These are phyloP conservation scores for Aspergillus flavus DNA, from an alignment of 2,329 filamentous ascomycete species.

Conservation along the genomic window DNA sequence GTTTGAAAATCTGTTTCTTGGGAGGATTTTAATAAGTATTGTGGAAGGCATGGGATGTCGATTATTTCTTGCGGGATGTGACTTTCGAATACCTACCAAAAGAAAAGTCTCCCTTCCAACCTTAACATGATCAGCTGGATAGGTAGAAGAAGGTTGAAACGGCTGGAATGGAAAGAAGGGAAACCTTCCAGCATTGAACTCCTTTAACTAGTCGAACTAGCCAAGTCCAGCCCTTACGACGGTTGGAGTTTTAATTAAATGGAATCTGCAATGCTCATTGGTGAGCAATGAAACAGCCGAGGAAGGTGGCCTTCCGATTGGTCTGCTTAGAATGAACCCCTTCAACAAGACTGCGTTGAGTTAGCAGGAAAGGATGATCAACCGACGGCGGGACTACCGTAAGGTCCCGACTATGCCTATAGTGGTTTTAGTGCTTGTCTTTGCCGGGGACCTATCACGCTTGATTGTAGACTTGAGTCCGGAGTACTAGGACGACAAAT, in stretches of 20 bases:
- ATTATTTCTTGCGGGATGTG: too few relatives aligned
- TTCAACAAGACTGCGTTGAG: background rate
- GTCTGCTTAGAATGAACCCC: background rate
- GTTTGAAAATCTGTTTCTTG: background rate
- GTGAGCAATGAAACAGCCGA: conserved; percentile 6
- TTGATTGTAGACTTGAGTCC: background rate
- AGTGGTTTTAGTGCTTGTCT: background rate
- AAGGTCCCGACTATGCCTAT: background rate
- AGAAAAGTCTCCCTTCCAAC: background rate
- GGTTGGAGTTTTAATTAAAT: background rate
- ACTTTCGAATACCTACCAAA: background rate
- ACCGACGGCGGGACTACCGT: conserved; percentile 1
- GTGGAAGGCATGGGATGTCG: too few relatives aligned
- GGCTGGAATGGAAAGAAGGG: background rate
- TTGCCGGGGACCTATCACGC: background rate
- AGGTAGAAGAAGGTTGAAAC: too few relatives aligned
- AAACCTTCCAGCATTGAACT: background rate
- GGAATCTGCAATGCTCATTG: conserved; percentile 7
- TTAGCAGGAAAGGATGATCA: background rate
- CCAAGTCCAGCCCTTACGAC: background rate
- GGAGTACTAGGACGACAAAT: too few relatives aligned
- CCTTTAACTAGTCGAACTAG: too few relatives aligned
- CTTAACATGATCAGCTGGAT: background rate
- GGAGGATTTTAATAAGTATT: background rate
- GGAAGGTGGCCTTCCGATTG: background rate